Conservation (phyloP, 345 rosid species). For the Carallia pectinifolia region DNA sequence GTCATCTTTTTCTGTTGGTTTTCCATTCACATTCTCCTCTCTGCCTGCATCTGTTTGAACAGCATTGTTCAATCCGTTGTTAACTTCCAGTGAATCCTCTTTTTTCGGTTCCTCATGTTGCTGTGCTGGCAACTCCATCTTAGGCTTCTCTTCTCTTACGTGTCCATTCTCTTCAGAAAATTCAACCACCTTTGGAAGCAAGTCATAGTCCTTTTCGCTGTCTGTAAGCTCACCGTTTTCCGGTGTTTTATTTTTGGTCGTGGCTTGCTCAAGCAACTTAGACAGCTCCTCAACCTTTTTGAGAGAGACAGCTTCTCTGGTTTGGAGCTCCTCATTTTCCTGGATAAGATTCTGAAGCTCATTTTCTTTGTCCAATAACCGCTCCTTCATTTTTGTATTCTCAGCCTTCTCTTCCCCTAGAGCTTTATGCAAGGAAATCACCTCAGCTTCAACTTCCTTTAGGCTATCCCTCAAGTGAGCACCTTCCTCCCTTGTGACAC, state of each 20-base stretch:
- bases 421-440: slow-evolving; percentile 62
- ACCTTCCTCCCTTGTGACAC: slow-evolving; percentile 67
- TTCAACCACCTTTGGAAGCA: slow-evolving; percentile 87
- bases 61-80: slow-evolving; percentile 25
- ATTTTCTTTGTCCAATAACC: slow-evolving; percentile 72
- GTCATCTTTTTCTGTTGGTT: slow-evolving; percentile 50
- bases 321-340: slow-evolving; percentile 70
- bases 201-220: slow-evolving; percentile 85
- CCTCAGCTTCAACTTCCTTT: slow-evolving; percentile 82
- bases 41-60: slow-evolving; percentile 30
- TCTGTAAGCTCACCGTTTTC: slow-evolving; percentile 76
- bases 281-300: slow-evolving; percentile 77
- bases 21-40: slow-evolving; percentile 46
- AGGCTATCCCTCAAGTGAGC: slow-evolving; percentile 60
- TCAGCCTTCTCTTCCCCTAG: slow-evolving; percentile 70
- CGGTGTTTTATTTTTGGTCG: slow-evolving; percentile 44
- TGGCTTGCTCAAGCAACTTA: slow-evolving; percentile 78
- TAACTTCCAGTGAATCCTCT: slow-evolving; percentile 45
- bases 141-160: slow-evolving; percentile 58
- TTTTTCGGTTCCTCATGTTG: slow-evolving; percentile 30
- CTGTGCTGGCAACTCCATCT: slow-evolving; percentile 37
- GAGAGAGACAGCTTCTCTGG: slow-evolving; percentile 54
- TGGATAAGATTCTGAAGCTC: slow-evolving; percentile 56
- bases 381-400: slow-evolving; percentile 72
- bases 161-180: slow-evolving; percentile 92